These are phyloP conservation scores for Fusarium poae DNA, from an alignment of 2,329 filamentous ascomycete species.

Conservation along the genomic window DNA sequence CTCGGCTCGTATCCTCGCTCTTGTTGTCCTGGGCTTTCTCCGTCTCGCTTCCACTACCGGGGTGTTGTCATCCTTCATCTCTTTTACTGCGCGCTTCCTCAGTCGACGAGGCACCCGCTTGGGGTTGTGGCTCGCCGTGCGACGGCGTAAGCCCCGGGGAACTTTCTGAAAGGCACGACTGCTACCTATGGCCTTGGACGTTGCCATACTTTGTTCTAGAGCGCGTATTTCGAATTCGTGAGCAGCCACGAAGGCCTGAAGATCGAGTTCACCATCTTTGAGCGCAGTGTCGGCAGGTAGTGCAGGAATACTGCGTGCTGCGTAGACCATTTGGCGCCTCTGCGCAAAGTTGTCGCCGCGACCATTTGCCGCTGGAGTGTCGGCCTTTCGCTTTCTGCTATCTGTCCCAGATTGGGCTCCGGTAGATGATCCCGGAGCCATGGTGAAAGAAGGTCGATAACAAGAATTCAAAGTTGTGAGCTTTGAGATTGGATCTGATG, in stretches of 20 bases:
- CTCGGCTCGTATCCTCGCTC: conserved; percentile 76
- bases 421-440: conserved; percentile 46
- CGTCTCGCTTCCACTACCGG: conserved; percentile 78
- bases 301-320: conserved; percentile 64
- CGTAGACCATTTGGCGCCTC: conserved; percentile 62
- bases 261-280: conserved; percentile 83
- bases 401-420: conserved; percentile 47
- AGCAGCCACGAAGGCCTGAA: conserved; percentile 85
- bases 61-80: conserved; percentile 93
- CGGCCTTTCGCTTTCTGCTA: conserved; percentile 48
- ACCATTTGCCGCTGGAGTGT: conserved; percentile 36
- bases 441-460: conserved; percentile 38
- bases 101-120: conserved; percentile 87
- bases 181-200: conserved; percentile 71
- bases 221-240: conserved; percentile 91
- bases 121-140: conserved; percentile 95
- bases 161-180: conserved; percentile 91
- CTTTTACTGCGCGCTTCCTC: conserved; percentile 73
- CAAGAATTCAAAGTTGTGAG: conserved; percentile 11
- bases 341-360: conserved; percentile 48
- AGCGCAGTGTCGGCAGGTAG: conserved; percentile 65
- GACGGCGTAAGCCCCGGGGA: conserved; percentile 83
- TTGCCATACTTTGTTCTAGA: conserved; percentile 83
- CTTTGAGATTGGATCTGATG: conserved; percentile 1
- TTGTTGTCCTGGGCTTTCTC: conserved; percentile 70